phyloP scores from a whole-genome alignment of 495 filamentous ascomycete species.

The Penicillium pancosmium region DNA sequence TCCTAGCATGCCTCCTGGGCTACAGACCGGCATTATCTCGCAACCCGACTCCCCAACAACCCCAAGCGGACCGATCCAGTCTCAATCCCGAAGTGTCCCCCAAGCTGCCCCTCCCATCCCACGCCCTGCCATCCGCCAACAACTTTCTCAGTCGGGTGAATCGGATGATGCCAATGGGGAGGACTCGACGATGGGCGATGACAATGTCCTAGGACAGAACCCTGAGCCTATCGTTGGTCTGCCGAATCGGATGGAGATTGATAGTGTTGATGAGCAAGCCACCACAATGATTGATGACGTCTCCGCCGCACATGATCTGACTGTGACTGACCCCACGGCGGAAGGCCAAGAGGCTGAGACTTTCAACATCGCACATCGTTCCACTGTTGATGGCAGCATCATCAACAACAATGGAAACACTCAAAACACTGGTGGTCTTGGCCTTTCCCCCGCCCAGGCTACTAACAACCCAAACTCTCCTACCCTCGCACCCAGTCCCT shows the following conservation, averaged over 20 bases:
- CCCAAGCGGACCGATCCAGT: constrained; percentile 68
- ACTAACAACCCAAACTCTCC: constrained; percentile 69
- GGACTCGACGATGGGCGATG: constrained; percentile 64
- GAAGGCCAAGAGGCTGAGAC: constrained; percentile 77
- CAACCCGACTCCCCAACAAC: constrained; percentile 95
- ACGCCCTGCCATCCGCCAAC: constrained; percentile 83
- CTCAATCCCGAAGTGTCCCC: constrained; percentile 44
- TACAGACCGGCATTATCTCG: constrained; percentile 72
- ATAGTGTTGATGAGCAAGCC: constrained; percentile 74
- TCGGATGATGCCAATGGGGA: constrained; percentile 85
- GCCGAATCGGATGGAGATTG: constrained; percentile 76
- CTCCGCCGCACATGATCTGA: constrained; percentile 72
- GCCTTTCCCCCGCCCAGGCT: constrained; percentile 76
- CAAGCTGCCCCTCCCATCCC: constrained; percentile 49
- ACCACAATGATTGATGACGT: constrained; percentile 71
- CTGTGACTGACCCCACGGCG: constrained; percentile 78
- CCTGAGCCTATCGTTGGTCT: constrained; percentile 76
- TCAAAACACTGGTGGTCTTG: constrained; percentile 63
- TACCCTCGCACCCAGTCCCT: constrained; percentile 68
- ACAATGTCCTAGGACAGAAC: constrained; percentile 61
- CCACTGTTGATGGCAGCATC: constrained; percentile 83
- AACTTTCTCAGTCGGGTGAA: constrained; percentile 84
- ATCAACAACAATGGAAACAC: constrained; percentile 62
- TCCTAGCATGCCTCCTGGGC: constrained; percentile 77
- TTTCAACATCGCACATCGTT: constrained; percentile 95